Evolutionary conservation across 805 yeast species (phyloP).

Genomic region (Candida hungchunana): DNA sequence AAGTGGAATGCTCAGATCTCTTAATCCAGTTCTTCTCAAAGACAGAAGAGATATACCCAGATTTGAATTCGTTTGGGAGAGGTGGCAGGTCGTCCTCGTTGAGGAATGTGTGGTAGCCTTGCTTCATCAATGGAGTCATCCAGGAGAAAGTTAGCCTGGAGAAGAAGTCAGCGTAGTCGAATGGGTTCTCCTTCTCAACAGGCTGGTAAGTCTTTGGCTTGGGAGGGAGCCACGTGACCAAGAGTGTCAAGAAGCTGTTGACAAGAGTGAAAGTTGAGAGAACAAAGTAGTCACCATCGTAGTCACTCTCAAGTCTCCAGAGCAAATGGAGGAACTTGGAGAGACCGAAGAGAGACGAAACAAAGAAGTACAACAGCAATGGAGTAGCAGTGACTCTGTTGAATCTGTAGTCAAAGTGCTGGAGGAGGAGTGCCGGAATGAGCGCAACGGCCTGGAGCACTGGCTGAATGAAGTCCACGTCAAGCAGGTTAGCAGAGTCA

Average conservation of each 20-base stretch:
- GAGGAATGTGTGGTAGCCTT: constrained; percentile 62
- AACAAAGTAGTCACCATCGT: constrained; percentile 24
- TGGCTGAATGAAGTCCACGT: constrained; percentile 34
- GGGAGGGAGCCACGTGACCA: constrained; percentile 36
- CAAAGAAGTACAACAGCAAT: constrained; percentile 82
- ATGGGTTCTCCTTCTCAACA: constrained; percentile 32
- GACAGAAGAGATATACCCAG: constrained; percentile 45
- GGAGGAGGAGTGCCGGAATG: constrained; percentile 49
- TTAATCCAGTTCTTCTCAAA: constrained; percentile 61
- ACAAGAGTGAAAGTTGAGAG: constrained; percentile 31
- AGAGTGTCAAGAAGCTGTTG: constrained; percentile 29
- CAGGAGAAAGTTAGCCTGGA: constrained; percentile 79
- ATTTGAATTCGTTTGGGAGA: constrained; percentile 63
- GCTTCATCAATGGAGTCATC: constrained; percentile 86
- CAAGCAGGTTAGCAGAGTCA: constrained; percentile 12
- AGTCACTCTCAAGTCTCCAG: constrained; percentile 34
- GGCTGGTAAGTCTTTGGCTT: constrained; percentile 38
- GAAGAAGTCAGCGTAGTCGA: constrained; percentile 55
- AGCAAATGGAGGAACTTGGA: constrained; percentile 39
- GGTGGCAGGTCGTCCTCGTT: constrained; percentile 69
- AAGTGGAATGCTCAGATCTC: constrained; percentile 45
- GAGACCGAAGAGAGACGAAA: constrained; percentile 43
- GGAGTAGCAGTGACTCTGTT: constrained; percentile 60
- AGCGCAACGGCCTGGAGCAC: constrained; percentile 38
- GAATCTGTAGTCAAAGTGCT: constrained; percentile 70